Percentiles rank a stretch among this genome's conserved stretches.
These are phyloP conservation scores for Trichosporon sp. DNA, from an alignment of 1,284 basidiomycete species.

Conservation along the genomic window DNA sequence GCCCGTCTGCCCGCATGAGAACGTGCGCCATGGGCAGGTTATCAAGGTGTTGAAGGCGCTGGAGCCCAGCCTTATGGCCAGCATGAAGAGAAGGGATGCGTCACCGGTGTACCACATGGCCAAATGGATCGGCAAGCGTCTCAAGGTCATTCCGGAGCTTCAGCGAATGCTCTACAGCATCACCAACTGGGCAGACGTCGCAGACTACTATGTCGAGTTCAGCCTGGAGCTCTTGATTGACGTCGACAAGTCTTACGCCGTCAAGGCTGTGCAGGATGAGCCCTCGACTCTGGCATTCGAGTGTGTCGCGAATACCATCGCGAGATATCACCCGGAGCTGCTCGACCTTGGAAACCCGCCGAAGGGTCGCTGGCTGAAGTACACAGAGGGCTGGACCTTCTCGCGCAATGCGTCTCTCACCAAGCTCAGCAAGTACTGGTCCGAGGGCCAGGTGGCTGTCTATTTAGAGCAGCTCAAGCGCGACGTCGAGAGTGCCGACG, in stretches of 20 bases:
- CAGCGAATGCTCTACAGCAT: background rate
- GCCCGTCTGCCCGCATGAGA: background rate
- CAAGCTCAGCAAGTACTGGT: background rate
- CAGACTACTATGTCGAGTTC: background rate
- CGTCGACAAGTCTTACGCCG: background rate
- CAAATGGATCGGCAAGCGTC: background rate
- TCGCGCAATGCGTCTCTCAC: background rate
- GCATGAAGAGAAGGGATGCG: background rate
- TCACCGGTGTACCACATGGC: background rate
- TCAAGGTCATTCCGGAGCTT: background rate
- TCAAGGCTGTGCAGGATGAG: background rate
- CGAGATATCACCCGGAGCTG: background rate
- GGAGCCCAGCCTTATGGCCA: background rate
- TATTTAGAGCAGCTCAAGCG: background rate
- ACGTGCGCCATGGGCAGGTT: background rate
- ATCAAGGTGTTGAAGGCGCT: background rate
- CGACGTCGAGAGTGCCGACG: background rate
- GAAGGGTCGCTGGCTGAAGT: background rate
- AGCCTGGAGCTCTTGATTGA: background rate
- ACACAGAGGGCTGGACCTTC: background rate
- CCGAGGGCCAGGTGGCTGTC: background rate
- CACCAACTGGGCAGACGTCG: background rate
- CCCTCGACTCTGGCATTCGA: background rate
- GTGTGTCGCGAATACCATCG: background rate
- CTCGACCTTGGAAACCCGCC: background rate